These are phyloP conservation scores for Closterium sp. DNA, from an alignment of 139 green algal genomes.

Conservation along the genomic window DNA sequence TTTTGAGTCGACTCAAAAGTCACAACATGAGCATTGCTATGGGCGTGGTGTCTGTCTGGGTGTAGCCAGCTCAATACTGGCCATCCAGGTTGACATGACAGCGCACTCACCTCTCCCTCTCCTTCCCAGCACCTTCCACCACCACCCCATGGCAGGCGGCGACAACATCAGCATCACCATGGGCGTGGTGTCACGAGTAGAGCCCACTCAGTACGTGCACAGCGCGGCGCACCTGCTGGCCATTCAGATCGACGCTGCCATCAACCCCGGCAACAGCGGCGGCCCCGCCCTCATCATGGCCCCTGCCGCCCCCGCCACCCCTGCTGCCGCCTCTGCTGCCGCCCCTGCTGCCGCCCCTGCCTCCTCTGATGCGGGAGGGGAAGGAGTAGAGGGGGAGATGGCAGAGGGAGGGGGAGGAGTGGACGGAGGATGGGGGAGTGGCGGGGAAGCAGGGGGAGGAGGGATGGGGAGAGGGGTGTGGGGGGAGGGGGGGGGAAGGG, in stretches of 20 bases:
- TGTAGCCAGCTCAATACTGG: too few relatives aligned
- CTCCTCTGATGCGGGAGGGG: too few relatives aligned
- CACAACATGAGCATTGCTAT: too few relatives aligned
- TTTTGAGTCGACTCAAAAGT: too few relatives aligned
- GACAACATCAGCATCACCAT: constrained; percentile 79
- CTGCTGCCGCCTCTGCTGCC: background rate
- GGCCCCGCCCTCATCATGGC: constrained; percentile 75
- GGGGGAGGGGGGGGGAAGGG: background rate
- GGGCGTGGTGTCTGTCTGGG: too few relatives aligned
- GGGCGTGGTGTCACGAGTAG: constrained; percentile 76
- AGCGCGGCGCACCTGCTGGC: constrained; percentile 83
- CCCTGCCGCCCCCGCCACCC: background rate
- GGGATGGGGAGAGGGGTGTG: background rate
- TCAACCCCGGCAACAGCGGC: constrained; percentile 76
- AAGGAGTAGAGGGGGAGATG: background rate
- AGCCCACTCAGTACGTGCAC: constrained; percentile 70
- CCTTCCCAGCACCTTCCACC: too few relatives aligned
- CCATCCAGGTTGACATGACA: too few relatives aligned
- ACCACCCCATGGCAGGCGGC: constrained; percentile 61
- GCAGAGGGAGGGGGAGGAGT: background rate
- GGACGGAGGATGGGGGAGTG: constrained; percentile 44
- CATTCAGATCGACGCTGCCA: constrained; percentile 65
- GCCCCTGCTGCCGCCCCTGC: too few relatives aligned
- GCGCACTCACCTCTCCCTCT: too few relatives aligned
- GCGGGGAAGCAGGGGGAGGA: background rate